Conservation (phyloP, 129 eudicot species). For the Flaveria robusta region DNA sequence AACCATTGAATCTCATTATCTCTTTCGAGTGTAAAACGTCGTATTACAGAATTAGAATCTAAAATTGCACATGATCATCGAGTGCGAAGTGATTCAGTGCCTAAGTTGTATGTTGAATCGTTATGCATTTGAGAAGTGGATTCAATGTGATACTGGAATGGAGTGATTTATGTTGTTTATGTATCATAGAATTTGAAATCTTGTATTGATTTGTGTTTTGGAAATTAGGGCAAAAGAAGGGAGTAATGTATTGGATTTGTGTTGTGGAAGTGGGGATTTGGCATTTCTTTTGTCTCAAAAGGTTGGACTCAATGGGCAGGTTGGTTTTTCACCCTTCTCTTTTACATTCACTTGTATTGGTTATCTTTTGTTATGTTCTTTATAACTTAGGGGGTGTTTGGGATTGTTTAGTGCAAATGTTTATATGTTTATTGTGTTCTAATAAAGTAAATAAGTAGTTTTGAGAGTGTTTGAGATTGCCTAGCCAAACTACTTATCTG, state of each 20-base stretch:
- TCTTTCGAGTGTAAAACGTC: slow-evolving; percentile 6
- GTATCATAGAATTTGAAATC: slow-evolving; percentile 7
- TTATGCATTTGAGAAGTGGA: not conserved
- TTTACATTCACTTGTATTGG: not conserved
- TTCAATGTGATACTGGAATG: no score
- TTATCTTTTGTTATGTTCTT: not conserved
- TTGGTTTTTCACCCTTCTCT: slow-evolving; percentile 16
- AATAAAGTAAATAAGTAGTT: not conserved
- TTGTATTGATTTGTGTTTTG: slow-evolving; percentile 4
- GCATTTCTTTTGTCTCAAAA: slow-evolving; percentile 87
- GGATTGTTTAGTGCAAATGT: not conserved
- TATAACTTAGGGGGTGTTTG: not conserved
- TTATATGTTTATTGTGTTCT: not conserved
- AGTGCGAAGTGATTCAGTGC: not conserved
- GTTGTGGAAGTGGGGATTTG: slow-evolving; percentile 99
- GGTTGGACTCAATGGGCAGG: slow-evolving; percentile 85
- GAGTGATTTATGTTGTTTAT: no score
- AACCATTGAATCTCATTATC: slow-evolving; percentile 4
- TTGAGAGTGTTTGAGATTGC: not conserved
- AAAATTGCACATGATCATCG: not conserved
- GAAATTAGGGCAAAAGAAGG: slow-evolving; percentile 71
- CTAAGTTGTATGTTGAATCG: not conserved
- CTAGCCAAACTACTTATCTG: not conserved
- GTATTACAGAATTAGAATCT: not conserved
- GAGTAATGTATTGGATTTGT: slow-evolving; percentile 76